These are phyloP conservation scores for Catunica adiposa DNA, from an alignment of 2,329 filamentous ascomycete species.

Conservation along the genomic window DNA sequence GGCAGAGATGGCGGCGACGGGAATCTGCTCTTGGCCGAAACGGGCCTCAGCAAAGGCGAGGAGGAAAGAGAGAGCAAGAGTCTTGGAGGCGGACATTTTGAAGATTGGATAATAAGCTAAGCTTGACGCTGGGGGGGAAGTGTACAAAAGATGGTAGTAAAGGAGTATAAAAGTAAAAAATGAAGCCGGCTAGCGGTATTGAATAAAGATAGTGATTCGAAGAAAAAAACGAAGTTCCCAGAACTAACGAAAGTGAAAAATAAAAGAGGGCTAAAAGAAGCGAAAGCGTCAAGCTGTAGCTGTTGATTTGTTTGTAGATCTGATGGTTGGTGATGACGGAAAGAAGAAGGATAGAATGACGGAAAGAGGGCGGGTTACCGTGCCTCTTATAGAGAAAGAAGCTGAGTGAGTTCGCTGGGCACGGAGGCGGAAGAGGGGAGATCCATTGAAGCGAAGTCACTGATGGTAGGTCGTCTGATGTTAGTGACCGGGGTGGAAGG, in stretches of 20 bases:
- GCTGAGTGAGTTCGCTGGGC: too few relatives aligned
- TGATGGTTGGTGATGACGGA: conserved; percentile 9
- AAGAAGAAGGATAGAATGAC: not conserved
- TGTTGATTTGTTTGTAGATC: not conserved
- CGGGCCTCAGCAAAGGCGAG: conserved; percentile 33
- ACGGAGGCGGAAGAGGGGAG: not conserved
- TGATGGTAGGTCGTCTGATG: conserved; percentile 1
- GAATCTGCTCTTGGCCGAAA: conserved; percentile 47
- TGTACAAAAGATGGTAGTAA: conserved; percentile 23
- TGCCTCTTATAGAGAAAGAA: not conserved
- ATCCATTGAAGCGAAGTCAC: too few relatives aligned
- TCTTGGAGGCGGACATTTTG: conserved; percentile 29
- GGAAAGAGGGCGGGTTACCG: not conserved
- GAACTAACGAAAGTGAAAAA: conserved; percentile 11
- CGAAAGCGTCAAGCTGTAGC: conserved; percentile 7
- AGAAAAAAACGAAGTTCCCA: conserved; percentile 9
- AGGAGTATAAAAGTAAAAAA: conserved; percentile 19
- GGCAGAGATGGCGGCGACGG: conserved; percentile 36
- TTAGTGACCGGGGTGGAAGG: not conserved
- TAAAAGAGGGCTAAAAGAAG: conserved; percentile 11
- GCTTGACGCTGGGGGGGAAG: conserved; percentile 14
- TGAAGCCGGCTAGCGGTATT: conserved; percentile 14
- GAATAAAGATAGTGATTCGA: conserved; percentile 11
- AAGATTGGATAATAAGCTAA: conserved; percentile 15
- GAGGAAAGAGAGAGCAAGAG: conserved; percentile 25